These are phyloP conservation scores for Boletus subluridellus DNA, from an alignment of 1,284 basidiomycete genomes.

Conservation along the genomic window DNA sequence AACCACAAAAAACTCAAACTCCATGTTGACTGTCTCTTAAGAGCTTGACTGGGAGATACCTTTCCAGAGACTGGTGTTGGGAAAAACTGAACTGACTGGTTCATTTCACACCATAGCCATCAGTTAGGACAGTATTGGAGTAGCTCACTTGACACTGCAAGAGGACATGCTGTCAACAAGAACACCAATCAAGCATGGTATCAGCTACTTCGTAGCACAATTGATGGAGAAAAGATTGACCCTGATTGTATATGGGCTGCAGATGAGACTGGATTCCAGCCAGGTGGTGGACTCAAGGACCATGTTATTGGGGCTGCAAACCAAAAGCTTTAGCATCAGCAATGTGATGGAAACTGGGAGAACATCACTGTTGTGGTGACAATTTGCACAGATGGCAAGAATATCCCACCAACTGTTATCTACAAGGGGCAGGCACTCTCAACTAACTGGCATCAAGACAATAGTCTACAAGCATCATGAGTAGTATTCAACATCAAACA, in stretches of 20 bases:
- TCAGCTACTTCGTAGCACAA: background rate
- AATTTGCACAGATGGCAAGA: constrained; percentile 1
- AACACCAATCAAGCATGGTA: constrained; percentile 1
- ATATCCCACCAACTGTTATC: background rate
- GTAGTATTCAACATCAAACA: background rate
- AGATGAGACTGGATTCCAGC: constrained; percentile 4
- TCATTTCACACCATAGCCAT: background rate
- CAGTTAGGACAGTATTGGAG: background rate
- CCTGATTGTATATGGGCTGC: constrained; percentile 1
- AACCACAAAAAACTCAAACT: background rate
- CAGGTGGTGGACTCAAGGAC: background rate
- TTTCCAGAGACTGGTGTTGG: background rate
- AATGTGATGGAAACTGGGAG: background rate
- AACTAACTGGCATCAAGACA: constrained; percentile 1
- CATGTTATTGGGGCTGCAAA: background rate
- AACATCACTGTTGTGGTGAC: constrained; percentile 5
- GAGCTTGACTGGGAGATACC: background rate
- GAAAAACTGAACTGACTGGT: background rate
- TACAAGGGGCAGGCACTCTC: constrained; percentile 2
- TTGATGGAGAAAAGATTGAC: background rate
- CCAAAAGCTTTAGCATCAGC: constrained; percentile 1
- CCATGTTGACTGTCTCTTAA: background rate
- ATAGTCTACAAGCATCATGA: background rate
- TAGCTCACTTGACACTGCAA: background rate
- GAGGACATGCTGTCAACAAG: background rate